Evolutionary conservation across 805 yeast species (phyloP).

Genomic region (Millerozyma miso): DNA sequence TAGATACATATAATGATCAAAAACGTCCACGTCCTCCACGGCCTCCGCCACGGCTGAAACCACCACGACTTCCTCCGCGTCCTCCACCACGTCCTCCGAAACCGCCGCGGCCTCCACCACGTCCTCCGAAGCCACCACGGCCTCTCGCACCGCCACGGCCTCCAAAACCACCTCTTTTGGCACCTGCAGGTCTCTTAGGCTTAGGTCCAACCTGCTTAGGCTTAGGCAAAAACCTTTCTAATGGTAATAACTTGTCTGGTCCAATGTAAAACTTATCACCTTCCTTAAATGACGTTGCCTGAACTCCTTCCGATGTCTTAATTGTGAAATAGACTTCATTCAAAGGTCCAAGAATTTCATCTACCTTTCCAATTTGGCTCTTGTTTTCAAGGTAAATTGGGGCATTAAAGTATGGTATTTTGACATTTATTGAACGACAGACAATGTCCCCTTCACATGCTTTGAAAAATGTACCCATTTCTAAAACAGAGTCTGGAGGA

Average conservation of each 20-base stretch:
- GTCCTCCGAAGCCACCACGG: constrained; percentile 28
- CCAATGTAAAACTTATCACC: constrained; percentile 97
- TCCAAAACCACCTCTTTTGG: constrained; percentile 48
- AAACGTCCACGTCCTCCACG: constrained; percentile 32
- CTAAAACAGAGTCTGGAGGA: constrained; percentile 92
- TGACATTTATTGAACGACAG: constrained; percentile 89
- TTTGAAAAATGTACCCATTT: constrained; percentile 90
- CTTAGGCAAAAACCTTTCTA: constrained; percentile 95
- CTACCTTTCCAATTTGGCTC: constrained; percentile 94
- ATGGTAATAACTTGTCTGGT: constrained; percentile 89
- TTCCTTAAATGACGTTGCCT: constrained; percentile 85
- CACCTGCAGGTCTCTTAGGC: constrained; percentile 65
- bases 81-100: constrained; percentile 29
- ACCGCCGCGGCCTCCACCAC: constrained; percentile 27
- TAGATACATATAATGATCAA: constrained; percentile 6
- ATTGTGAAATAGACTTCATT: constrained; percentile 98
- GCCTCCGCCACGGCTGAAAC: constrained; percentile 38
- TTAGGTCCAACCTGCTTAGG: constrained; percentile 86
- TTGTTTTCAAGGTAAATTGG: constrained; percentile 96
- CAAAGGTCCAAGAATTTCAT: constrained; percentile 95
- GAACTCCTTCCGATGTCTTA: constrained; percentile 94
- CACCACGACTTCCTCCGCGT: constrained; percentile 37
- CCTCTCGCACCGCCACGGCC: constrained; percentile 35
- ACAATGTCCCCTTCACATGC: constrained; percentile 96
- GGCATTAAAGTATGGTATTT: constrained; percentile 97